Conservation (phyloP, 2,329 filamentous ascomycete genomes). For the Zelopaecilomyces penicillatus region DNA sequence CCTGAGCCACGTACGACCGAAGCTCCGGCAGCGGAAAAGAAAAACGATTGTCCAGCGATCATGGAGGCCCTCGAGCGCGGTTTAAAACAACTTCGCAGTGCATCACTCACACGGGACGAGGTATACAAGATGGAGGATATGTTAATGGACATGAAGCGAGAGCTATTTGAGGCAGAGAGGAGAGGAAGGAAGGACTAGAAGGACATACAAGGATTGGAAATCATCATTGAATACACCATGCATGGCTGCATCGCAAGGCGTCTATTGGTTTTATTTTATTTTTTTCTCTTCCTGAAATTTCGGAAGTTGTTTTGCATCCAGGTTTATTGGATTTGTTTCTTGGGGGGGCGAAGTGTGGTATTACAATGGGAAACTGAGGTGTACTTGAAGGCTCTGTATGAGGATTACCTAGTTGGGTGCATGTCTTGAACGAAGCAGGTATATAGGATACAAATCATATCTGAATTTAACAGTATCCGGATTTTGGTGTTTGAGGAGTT, state of each 20-base stretch:
- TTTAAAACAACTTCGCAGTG: constrained; percentile 49
- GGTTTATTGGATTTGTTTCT: too few relatives aligned
- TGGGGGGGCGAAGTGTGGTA: too few relatives aligned
- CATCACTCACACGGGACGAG: constrained; percentile 54
- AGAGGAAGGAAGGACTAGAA: constrained; percentile 34
- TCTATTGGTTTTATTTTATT: not conserved
- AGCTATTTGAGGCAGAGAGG: constrained; percentile 62
- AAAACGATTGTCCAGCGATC: constrained; percentile 16
- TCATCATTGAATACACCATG: constrained; percentile 9
- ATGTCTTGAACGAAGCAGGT: too few relatives aligned
- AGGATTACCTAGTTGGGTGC: too few relatives aligned
- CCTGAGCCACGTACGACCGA: constrained; percentile 5
- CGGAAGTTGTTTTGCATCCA: too few relatives aligned
- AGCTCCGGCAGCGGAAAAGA: constrained; percentile 1
- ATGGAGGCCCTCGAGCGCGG: constrained; percentile 26
- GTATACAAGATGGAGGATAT: constrained; percentile 67
- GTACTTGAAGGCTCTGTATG: too few relatives aligned
- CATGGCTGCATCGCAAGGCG: constrained; percentile 7
- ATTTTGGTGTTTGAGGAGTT: too few relatives aligned
- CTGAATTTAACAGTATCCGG: too few relatives aligned
- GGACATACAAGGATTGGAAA: constrained; percentile 14
- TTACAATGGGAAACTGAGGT: too few relatives aligned
- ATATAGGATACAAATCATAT: too few relatives aligned
- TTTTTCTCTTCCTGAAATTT: too few relatives aligned
- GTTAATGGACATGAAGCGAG: constrained; percentile 68